Conservation (phyloP, 768 basidiomycete species). For the Megacollybia marginata region DNA sequence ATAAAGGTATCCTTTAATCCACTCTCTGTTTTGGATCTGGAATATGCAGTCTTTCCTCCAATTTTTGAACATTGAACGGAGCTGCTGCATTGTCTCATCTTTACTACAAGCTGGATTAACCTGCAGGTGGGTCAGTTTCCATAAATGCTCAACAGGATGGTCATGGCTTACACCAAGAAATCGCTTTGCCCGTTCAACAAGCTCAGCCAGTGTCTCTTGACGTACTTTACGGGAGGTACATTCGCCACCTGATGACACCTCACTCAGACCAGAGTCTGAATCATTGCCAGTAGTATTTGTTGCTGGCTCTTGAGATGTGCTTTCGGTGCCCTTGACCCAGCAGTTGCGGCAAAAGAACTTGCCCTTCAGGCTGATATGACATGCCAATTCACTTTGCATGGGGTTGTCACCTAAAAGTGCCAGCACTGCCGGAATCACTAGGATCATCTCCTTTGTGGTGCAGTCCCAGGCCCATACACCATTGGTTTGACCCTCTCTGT, state of each 20-base stretch:
- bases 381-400: too few relatives aligned
- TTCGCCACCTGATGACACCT: too few relatives aligned
- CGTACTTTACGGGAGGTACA: neutral
- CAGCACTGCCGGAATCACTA: conserved; percentile 21
- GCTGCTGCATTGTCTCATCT: conserved; percentile 11
- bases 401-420: conserved; percentile 19
- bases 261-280: neutral
- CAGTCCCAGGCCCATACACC: conserved; percentile 35
- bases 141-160: neutral
- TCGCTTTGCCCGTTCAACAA: conserved; percentile 11
- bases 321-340: neutral
- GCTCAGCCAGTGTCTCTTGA: conserved; percentile 4
- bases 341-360: conserved; percentile 22
- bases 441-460: conserved; percentile 14
- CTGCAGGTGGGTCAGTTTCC: too few relatives aligned
- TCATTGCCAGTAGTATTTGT: conserved; percentile 2
- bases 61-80: conserved; percentile 6
- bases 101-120: conserved; percentile 7
- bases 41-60: conserved; percentile 9
- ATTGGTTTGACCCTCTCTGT: conserved; percentile 16
- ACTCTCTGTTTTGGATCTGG: conserved; percentile 13
- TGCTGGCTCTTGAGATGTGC: neutral
- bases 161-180: conserved; percentile 23
- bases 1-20: conserved; percentile 28
- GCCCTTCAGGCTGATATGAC: conserved; percentile 28